Percentiles rank a stretch among this genome's conserved stretches.
phyloP scores from a whole-genome alignment of 495 filamentous ascomycete genomes.

The Hyaloscypha hepaticicola region DNA sequence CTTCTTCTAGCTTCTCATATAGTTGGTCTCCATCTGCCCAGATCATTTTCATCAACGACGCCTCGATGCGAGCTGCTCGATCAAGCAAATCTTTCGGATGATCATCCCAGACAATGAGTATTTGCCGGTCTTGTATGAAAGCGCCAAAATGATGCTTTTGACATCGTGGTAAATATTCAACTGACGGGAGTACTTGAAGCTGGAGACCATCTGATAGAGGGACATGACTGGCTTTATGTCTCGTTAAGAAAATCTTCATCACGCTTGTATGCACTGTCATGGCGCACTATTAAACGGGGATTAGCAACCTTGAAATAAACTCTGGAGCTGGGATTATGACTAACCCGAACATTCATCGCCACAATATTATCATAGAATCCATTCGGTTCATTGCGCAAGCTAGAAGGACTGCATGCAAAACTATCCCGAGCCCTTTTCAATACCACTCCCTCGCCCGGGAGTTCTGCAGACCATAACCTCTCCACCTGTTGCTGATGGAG shows the following conservation, averaged over 20 bases:
- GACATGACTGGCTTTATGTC: constrained; percentile 47
- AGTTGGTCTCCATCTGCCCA: constrained; percentile 46
- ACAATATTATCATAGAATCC: constrained; percentile 51
- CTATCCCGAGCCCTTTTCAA: constrained; percentile 53
- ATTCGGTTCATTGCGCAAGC: constrained; percentile 46
- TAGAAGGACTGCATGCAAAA: constrained; percentile 56
- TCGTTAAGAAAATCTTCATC: constrained; percentile 53
- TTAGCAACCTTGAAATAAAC: not conserved
- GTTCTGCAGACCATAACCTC: constrained; percentile 54
- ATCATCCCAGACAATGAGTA: constrained; percentile 68
- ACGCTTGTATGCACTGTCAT: constrained; percentile 60
- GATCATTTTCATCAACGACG: constrained; percentile 53
- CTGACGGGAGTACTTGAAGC: constrained; percentile 57
- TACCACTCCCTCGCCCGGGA: constrained; percentile 58
- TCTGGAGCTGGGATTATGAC: constrained; percentile 24
- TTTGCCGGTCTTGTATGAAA: constrained; percentile 55
- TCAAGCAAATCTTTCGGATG: constrained; percentile 53
- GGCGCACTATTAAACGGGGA: constrained; percentile 45
- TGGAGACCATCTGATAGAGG: constrained; percentile 56
- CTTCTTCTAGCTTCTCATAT: constrained; percentile 38
- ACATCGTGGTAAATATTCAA: constrained; percentile 52
- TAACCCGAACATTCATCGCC: constrained; percentile 56
- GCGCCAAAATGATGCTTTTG: constrained; percentile 69
- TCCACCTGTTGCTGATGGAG: constrained; percentile 60
- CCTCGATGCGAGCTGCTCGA: constrained; percentile 49